phyloP scores from a whole-genome alignment of 2,329 filamentous ascomycete genomes.

The Claviceps purpurea region DNA sequence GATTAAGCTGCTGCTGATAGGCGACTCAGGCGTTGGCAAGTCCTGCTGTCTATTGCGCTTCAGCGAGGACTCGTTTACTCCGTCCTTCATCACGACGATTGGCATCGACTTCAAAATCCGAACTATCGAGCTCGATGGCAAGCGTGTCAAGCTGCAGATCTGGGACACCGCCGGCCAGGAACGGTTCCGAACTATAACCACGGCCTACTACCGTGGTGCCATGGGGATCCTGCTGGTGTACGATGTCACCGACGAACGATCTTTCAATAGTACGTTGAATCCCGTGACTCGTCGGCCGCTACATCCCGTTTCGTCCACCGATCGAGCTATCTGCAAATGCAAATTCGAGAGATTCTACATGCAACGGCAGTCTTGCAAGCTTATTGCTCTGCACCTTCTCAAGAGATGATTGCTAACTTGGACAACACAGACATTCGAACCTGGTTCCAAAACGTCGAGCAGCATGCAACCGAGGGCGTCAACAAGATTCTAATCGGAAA shows the following conservation, averaged over 20 bases:
- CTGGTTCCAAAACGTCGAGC: constrained; percentile 98
- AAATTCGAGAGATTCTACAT: background rate
- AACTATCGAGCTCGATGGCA: constrained; percentile 96
- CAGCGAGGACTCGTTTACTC: constrained; percentile 94
- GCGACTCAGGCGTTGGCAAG: constrained; percentile 92
- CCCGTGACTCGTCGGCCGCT: background rate
- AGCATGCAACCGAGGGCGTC: constrained; percentile 95
- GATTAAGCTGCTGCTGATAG: constrained; percentile 96
- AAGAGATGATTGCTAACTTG: background rate
- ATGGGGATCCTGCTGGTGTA: constrained; percentile 98
- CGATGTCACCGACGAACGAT: constrained; percentile 93
- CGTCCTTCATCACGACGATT: constrained; percentile 97
- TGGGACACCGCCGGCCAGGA: constrained; percentile 99
- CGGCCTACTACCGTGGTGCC: constrained; percentile 93
- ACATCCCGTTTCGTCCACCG: background rate
- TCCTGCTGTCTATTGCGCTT: constrained; percentile 94
- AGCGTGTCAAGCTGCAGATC: constrained; percentile 97
- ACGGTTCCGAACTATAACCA: constrained; percentile 96
- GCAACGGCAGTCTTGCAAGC: background rate
- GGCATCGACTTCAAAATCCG: constrained; percentile 99
- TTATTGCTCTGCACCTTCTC: background rate
- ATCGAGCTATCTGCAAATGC: background rate
- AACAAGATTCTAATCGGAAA: constrained; percentile 99
- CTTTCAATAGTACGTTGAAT: constrained; percentile 68
- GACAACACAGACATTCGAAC: constrained; percentile 72